Evolutionary conservation across 805 yeast genomes (phyloP).

Genomic region (Schwanniomyces vanrijiae): DNA sequence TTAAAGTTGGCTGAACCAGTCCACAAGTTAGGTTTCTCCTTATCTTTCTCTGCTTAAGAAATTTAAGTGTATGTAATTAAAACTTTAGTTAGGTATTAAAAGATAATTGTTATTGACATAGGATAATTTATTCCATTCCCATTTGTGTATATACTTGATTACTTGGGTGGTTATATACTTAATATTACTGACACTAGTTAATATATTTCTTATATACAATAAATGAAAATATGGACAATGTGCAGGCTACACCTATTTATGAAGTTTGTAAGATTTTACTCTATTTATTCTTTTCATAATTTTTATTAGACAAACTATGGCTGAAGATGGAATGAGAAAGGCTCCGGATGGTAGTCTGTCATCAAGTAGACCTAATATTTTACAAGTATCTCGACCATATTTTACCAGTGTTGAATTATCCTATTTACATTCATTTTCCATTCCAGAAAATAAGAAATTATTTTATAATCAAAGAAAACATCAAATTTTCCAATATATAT

Average conservation of each 20-base stretch:
- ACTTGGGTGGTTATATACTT: no score
- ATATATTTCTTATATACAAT: no score
- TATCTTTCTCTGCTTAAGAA: constrained; percentile 83
- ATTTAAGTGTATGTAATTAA: neutral
- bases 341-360: neutral
- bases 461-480: constrained; percentile 51
- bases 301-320: neutral
- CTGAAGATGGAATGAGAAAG: neutral
- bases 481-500: constrained; percentile 53
- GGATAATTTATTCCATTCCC: no score
- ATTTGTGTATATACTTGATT: neutral
- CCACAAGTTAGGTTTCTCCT: constrained; percentile 95
- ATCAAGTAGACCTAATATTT: constrained; percentile 13
- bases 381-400: constrained; percentile 60
- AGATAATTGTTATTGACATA: neutral
- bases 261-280: neutral
- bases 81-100: neutral
- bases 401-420: constrained; percentile 55
- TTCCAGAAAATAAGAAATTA: constrained; percentile 46
- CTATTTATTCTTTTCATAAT: neutral
- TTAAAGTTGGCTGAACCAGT: constrained; percentile 93
- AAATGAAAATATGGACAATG: no score
- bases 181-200: no score
- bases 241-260: neutral
- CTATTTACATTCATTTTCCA: constrained; percentile 50